Evolutionary conservation across 192 early-diverging fungal species (phyloP).

Genomic region (Geranomyces michiganensis): DNA sequence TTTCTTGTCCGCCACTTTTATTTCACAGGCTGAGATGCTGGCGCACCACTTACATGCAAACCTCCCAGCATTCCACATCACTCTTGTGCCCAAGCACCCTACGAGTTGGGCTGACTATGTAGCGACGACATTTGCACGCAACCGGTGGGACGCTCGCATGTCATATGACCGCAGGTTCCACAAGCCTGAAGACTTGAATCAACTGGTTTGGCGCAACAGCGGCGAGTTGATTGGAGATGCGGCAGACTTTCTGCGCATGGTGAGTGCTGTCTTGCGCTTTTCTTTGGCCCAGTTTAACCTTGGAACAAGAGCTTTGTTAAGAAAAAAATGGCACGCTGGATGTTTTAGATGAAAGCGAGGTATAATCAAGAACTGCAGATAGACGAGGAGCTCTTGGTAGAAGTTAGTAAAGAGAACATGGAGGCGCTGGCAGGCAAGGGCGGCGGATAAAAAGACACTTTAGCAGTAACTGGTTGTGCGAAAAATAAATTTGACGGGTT

Average conservation of each 20-base stretch:
- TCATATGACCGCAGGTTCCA: slow-evolving; percentile 26
- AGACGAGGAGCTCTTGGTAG: slow-evolving; percentile 1
- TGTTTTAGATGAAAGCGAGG: slow-evolving; percentile 14
- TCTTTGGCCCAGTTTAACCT: not conserved
- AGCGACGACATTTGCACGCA: not conserved
- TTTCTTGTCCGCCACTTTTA: not conserved
- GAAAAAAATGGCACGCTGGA: not conserved
- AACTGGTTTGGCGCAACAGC: slow-evolving; percentile 30
- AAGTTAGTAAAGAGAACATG: slow-evolving; percentile 9
- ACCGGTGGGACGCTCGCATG: slow-evolving; percentile 23
- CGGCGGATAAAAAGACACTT: no score
- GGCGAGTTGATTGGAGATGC: slow-evolving; percentile 31
- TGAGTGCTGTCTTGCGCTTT: no score
- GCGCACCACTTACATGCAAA: slow-evolving; percentile 29
- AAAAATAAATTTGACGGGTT: no score
- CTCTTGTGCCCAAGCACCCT: slow-evolving; percentile 16
- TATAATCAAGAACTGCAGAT: slow-evolving; percentile 22
- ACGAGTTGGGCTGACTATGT: slow-evolving; percentile 10
- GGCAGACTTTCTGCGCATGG: slow-evolving; percentile 21
- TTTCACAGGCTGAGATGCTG: slow-evolving; percentile 23
- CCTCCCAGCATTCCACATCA: slow-evolving; percentile 29
- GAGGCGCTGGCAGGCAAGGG: not conserved
- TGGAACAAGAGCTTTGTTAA: not conserved
- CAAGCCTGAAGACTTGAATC: slow-evolving; percentile 4
- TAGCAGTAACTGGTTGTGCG: no score